Evolutionary conservation across 768 basidiomycete species (phyloP), one percentile per base, ranked within the genome.

Genomic region (Tremella fuciformis): DNA sequence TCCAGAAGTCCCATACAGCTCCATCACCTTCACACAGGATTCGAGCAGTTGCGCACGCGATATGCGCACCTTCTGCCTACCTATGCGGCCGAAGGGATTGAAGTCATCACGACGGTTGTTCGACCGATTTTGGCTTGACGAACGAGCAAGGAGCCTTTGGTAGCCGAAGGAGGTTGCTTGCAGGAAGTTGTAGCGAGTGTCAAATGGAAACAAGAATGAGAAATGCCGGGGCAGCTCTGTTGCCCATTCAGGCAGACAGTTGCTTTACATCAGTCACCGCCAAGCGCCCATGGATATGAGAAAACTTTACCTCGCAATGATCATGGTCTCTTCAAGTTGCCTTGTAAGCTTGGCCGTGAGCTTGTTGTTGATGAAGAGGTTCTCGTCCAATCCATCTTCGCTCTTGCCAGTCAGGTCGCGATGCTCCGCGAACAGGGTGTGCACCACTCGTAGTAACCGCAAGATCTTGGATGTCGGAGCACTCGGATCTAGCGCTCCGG

Each of bases 131-230:
- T 90, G 84, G 47, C 91, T 88, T 63, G 92, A 88, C 69, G 87
- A 89, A 73, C 92, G 91, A 53, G 91, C 80, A 63, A 99, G 93
- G 15, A 98, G 83, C 15, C 96, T 88, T 0, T 91, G 91, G 75
- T 97, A 97, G 50, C 96, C 96, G 67, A 98, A 98, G 1, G 94
- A 93, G 0, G 94, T 96, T 2, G 91, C 94, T 77, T 98, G 93
- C 8, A 99, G 80, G 83, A 97, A 98, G 66, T 88, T 88, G 79
- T 92, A 98, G 29, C 96, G 89, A 13, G 93, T 96, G 19, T 93
- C 88, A 78, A 99, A 98, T 0, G 96, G 96, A 83, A 99, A 98
- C 9, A 99, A 83, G 85, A 99, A 99, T 0, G 94, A 89, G 83
- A 96, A 99, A 69, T 92, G 88, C 69, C 90, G 90, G 1, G 93